Percentiles rank a stretch among this genome's conserved stretches.
phyloP scores from a whole-genome alignment of 805 yeast genomes.

The Wickerhamomyces bovis region DNA sequence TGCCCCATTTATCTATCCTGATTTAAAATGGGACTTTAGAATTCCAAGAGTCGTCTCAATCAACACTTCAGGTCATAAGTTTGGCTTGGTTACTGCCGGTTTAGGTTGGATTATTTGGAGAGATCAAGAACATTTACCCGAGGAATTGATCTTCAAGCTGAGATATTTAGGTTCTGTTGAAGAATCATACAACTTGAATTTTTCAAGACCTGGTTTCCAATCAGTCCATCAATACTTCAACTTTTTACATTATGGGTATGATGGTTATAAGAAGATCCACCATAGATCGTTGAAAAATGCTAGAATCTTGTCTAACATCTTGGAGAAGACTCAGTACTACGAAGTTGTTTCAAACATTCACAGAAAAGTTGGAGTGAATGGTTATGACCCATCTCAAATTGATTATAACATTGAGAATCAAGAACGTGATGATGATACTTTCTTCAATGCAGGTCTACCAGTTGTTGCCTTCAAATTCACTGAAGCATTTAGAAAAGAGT shows the following conservation, averaged over 20 bases:
- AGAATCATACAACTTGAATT: conserved; percentile 80
- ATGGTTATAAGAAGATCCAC: conserved; percentile 65
- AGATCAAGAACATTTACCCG: conserved; percentile 56
- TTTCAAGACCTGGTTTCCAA: conserved; percentile 90
- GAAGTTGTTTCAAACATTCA: conserved; percentile 77
- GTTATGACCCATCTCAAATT: conserved; percentile 13
- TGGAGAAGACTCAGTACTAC: conserved; percentile 61
- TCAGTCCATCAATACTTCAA: conserved; percentile 84
- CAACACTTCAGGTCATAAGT: conserved; percentile 90
- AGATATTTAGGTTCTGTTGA: conserved; percentile 86
- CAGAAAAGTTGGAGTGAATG: conserved; percentile 40
- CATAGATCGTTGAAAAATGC: conserved; percentile 65
- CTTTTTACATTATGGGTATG: conserved; percentile 61
- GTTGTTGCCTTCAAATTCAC: conserved; percentile 82
- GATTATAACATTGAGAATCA: conserved; percentile 25
- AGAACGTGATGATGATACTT: conserved; percentile 31
- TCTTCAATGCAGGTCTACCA: conserved; percentile 74
- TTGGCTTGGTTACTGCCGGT: conserved; percentile 87
- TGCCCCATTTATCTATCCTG: conserved; percentile 78
- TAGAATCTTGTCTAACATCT: conserved; percentile 51
- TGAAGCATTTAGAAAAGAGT: conserved; percentile 45
- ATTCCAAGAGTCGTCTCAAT: conserved; percentile 73
- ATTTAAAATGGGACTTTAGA: conserved; percentile 78
- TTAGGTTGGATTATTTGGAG: conserved; percentile 91
- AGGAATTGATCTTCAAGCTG: conserved; percentile 67